These are phyloP conservation scores for Cutaneotrichosporon curvatum DNA, from an alignment of 1,284 basidiomycete genomes.

Conservation along the genomic window DNA sequence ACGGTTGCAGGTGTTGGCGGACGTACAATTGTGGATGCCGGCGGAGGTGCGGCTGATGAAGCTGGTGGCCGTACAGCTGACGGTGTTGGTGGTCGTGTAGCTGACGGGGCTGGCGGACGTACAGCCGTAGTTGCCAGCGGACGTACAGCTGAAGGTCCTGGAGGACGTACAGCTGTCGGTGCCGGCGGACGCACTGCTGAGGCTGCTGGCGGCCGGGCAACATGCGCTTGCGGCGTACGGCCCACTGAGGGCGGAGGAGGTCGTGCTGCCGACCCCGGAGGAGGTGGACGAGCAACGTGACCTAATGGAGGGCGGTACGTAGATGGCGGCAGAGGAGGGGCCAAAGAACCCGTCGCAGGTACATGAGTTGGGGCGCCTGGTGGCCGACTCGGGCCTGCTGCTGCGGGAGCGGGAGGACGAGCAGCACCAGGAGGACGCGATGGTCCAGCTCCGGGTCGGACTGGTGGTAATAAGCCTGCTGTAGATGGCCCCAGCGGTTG, in stretches of 20 bases:
- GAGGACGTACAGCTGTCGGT: not conserved
- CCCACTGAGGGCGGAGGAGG: too few species aligned
- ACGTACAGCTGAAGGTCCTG: not conserved
- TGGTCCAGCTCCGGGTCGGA: not conserved
- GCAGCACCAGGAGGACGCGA: conserved; percentile 5
- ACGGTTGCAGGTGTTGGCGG: too few species aligned
- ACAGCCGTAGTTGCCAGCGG: conserved; percentile 3
- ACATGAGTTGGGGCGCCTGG: not conserved
- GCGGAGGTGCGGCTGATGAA: not conserved
- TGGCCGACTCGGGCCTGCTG: not conserved
- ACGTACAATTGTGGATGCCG: not conserved
- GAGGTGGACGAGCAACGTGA: not conserved
- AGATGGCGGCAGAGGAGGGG: too few species aligned
- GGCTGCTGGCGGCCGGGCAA: too few species aligned
- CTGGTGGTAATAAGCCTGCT: not conserved
- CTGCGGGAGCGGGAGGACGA: conserved; percentile 4
- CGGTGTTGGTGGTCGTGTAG: not conserved
- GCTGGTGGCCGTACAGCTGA: not conserved
- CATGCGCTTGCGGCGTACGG: too few species aligned
- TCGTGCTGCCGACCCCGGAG: not conserved
- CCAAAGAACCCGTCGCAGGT: too few species aligned
- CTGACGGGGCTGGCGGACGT: conserved; percentile 2
- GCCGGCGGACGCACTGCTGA: too few species aligned
- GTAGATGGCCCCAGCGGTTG: not conserved
- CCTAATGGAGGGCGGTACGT: not conserved